Evolutionary conservation across 495 filamentous ascomycete species (phyloP).

Genomic region (Talaromyces ruber): DNA sequence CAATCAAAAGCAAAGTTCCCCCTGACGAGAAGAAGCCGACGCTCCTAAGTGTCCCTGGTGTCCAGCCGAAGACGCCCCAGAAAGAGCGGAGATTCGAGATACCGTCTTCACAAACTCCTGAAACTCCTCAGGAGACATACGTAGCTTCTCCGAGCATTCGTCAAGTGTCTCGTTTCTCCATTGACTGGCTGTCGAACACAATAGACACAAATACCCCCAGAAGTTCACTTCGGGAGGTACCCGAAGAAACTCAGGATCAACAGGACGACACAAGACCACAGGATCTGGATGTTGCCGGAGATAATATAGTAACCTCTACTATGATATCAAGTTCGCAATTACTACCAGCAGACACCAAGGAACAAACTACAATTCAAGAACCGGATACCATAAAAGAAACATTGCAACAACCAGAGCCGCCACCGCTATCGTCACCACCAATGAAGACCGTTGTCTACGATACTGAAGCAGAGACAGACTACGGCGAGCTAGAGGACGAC

Average conservation of each 20-base stretch:
- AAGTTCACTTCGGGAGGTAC: neutral
- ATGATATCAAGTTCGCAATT: neutral
- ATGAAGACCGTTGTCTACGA: slow-evolving; percentile 34
- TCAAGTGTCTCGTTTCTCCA: slow-evolving; percentile 20
- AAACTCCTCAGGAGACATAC: slow-evolving; percentile 31
- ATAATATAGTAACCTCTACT: neutral
- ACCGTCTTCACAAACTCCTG: slow-evolving; percentile 38
- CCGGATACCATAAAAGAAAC: neutral
- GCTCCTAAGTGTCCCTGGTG: neutral
- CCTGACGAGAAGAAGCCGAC: neutral
- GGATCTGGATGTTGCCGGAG: neutral
- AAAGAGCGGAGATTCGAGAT: slow-evolving; percentile 27
- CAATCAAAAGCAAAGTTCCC: neutral
- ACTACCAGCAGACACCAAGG: neutral
- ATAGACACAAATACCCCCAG: neutral
- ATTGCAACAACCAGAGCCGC: neutral
- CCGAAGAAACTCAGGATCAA: neutral
- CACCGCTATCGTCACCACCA: neutral
- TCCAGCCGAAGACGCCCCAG: slow-evolving; percentile 21
- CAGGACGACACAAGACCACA: neutral
- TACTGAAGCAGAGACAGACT: slow-evolving; percentile 34
- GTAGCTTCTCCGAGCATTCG: slow-evolving; percentile 34
- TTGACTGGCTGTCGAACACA: slow-evolving; percentile 10
- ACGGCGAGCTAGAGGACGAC: slow-evolving; percentile 20
- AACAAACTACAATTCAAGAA: neutral